phyloP scores from a whole-genome alignment of 75 land plant species.

The Pinus tabuliformis region DNA sequence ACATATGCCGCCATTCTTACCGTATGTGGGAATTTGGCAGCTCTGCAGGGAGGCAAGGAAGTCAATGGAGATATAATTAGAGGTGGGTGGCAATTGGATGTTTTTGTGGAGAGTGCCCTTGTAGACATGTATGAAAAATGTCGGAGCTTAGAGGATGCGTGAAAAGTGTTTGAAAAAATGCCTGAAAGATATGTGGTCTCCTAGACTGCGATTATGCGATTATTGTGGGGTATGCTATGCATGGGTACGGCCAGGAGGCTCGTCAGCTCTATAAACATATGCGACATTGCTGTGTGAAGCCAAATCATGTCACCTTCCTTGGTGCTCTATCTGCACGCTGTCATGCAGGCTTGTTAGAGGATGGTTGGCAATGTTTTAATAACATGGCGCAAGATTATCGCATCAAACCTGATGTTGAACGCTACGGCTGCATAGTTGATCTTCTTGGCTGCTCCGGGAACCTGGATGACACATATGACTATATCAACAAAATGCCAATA shows the following conservation, averaged over 20 bases:
- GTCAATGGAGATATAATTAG: background rate
- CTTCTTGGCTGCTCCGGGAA: conserved; percentile 17
- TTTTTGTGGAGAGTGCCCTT: conserved; percentile 10
- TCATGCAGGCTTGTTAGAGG: conserved; percentile 2
- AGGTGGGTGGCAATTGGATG: conserved; percentile 6
- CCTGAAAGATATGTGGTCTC: conserved; percentile 8
- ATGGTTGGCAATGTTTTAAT: conserved; percentile 5
- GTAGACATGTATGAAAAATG: conserved; percentile 21
- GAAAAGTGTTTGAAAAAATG: conserved; percentile 8
- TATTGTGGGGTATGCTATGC: conserved; percentile 5
- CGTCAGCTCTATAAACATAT: background rate
- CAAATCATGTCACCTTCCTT: conserved; percentile 11
- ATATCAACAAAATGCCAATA: conserved; percentile 3
- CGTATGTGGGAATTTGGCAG: conserved; percentile 2
- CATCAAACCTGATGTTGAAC: conserved; percentile 2
- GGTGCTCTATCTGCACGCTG: conserved; percentile 16
- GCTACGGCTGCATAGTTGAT: conserved; percentile 15
- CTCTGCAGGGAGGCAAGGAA: background rate
- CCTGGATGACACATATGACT: conserved; percentile 7
- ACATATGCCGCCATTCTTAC: background rate
- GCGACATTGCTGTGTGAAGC: conserved; percentile 8
- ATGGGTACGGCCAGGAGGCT: conserved; percentile 5
- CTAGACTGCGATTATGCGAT: conserved; percentile 17
- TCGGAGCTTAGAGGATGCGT: conserved; percentile 16
- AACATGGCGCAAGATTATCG: background rate